These are phyloP conservation scores for Tulasnella sp. DNA, from an alignment of 768 basidiomycete species.

Conservation along the genomic window DNA sequence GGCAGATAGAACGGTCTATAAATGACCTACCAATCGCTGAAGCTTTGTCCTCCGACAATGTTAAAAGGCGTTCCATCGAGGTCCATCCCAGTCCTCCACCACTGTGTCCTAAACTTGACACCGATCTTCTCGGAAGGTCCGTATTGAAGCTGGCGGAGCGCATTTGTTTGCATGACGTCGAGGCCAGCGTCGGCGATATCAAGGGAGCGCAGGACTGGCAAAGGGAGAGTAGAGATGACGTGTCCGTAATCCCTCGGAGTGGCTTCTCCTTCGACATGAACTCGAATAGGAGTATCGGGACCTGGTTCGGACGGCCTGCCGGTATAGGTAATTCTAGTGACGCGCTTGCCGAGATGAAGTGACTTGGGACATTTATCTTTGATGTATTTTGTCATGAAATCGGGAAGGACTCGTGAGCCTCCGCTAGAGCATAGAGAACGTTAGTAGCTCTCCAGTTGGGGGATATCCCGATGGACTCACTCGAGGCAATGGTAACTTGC, in stretches of 20 bases:
- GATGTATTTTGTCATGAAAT: slow-evolving; percentile 20
- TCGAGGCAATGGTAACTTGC: slow-evolving; percentile 19
- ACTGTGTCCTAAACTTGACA: slow-evolving; percentile 27
- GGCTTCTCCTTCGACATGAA: neutral
- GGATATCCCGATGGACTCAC: slow-evolving; percentile 17
- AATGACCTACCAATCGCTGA: slow-evolving; percentile 26
- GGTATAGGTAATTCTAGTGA: neutral
- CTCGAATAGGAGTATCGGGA: slow-evolving; percentile 1
- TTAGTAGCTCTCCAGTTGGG: neutral
- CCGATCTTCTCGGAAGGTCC: slow-evolving; percentile 29
- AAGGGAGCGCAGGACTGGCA: slow-evolving; percentile 22
- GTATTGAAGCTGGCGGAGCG: slow-evolving; percentile 26
- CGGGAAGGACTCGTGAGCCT: slow-evolving; percentile 18
- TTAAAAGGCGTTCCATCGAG: slow-evolving; percentile 18
- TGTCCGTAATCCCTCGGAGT: slow-evolving; percentile 7
- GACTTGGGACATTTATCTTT: neutral
- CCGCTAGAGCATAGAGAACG: slow-evolving; percentile 13
- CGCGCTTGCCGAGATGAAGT: neutral
- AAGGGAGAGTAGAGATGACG: slow-evolving; percentile 27
- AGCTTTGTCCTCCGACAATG: slow-evolving; percentile 33
- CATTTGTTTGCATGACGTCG: slow-evolving; percentile 24
- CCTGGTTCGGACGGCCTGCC: slow-evolving; percentile 10
- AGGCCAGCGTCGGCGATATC: slow-evolving; percentile 22
- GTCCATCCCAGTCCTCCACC: slow-evolving; percentile 25
- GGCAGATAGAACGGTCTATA: neutral